Conservation (phyloP, 2,329 filamentous ascomycete genomes). For the Sporothrix protearum region DNA sequence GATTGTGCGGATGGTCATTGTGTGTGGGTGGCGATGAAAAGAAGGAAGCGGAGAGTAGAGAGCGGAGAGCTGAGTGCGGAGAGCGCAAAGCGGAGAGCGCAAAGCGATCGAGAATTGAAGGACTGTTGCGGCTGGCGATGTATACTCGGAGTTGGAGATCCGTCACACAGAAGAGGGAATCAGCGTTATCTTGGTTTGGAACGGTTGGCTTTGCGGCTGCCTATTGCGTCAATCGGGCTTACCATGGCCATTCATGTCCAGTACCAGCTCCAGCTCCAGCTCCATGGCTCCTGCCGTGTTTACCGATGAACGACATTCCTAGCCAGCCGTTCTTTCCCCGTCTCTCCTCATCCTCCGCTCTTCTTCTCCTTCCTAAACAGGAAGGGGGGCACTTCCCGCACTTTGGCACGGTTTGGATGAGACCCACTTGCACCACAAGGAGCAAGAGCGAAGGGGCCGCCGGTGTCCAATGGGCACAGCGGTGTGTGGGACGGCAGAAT, state of each 20-base stretch:
- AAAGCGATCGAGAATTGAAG: not conserved
- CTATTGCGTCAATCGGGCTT: not conserved
- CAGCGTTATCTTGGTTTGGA: not conserved
- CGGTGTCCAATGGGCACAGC: not conserved
- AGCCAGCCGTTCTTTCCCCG: too few species aligned
- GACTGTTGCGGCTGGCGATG: too few species aligned
- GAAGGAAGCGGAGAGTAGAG: not conserved
- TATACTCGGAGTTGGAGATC: not conserved
- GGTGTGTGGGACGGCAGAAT: too few species aligned
- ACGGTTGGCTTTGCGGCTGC: not conserved
- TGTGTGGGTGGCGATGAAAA: not conserved
- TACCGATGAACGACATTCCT: not conserved
- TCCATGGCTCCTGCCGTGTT: not conserved
- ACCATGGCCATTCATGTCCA: too few species aligned
- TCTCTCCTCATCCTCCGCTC: not conserved
- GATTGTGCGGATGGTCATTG: conserved; percentile 29
- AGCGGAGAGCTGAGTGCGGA: not conserved
- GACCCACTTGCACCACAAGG: not conserved
- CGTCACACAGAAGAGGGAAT: not conserved
- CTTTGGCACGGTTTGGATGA: not conserved
- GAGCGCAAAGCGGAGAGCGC: not conserved
- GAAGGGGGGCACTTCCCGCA: not conserved
- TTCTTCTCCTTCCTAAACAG: not conserved
- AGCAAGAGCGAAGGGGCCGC: not conserved
- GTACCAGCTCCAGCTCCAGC: too few species aligned